Evolutionary conservation across 2,329 filamentous ascomycete species (phyloP), one percentile per base, ranked within the genome.

Genomic region (Dryadomyces quercus-mongolicae): DNA sequence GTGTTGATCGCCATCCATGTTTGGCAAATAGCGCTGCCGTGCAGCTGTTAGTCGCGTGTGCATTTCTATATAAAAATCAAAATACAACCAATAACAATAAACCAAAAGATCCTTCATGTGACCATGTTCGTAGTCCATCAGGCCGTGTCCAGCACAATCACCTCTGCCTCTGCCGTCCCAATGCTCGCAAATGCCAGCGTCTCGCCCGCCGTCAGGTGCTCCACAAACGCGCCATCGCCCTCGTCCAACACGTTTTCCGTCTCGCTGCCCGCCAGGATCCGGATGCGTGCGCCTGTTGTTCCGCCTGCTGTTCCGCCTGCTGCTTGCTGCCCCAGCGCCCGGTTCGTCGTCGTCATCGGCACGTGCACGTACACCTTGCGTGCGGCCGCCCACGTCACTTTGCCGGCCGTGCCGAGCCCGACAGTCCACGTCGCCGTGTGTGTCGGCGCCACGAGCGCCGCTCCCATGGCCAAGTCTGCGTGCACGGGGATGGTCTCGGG

Each of bases 381-480:
- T 62, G 81, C 76, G 25, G 68, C 74, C 57, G 69, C 69, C 60
- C 74, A 64, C 1, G 74, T 76, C 13, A 70, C 74, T 52, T 72
- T 73, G 49, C 67, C 82, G 6, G 58, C 53, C 34, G 54, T 38
- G 12, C 90, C 89, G 50, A 67, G 82, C 8, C 90, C 89, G 20
- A 92, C 71, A 9, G 74, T 80, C 79, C 90, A 93, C 61, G 79
- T 76, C 6, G 54, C 57, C 45, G 70, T 76, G 63, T 74, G 74
- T 31, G 77, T 75, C 0, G 86, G 82, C 8, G 74, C 76, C 54
- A 94, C 78, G 54, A 94, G 81, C 7, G 82, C 84, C 0, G 88
- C 88, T 40, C 80, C 82, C 87, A 94, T 93, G 57, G 85, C 82
- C 51, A 94, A 77, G 70, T 95, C 88, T 12, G 88, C 85, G 65